Percentiles rank a stretch among this genome's conserved stretches.
These are phyloP conservation scores for Rutstroemia sp. DNA, from an alignment of 2,329 filamentous ascomycete genomes.

Conservation along the genomic window DNA sequence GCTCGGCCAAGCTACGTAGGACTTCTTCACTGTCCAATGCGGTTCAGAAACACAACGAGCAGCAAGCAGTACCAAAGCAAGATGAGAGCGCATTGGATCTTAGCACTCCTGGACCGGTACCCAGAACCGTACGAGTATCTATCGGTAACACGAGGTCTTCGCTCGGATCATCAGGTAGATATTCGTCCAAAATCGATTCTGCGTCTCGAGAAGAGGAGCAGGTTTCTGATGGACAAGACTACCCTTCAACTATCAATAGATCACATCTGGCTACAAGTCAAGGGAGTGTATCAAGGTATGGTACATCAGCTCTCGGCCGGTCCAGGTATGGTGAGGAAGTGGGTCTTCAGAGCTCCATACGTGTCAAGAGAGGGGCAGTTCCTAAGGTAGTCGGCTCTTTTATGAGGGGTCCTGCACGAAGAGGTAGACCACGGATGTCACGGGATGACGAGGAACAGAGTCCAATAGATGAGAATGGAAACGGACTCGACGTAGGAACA, in stretches of 20 bases:
- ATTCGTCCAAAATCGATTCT: conserved; percentile 21
- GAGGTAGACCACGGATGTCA: conserved; percentile 57
- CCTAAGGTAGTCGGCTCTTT: conserved; percentile 66
- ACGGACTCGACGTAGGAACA: conserved; percentile 26
- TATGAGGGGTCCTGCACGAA: conserved; percentile 69
- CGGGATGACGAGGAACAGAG: conserved; percentile 38
- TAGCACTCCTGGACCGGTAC: conserved; percentile 27
- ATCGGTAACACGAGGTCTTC: conserved; percentile 22
- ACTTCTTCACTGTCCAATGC: conserved; percentile 24
- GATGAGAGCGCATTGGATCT: conserved; percentile 26
- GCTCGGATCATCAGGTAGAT: conserved; percentile 23
- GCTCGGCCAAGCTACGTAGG: conserved; percentile 22
- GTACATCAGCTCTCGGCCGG: conserved; percentile 41
- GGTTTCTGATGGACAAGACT: conserved; percentile 21
- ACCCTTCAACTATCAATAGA: conserved; percentile 41
- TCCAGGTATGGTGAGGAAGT: conserved; percentile 53
- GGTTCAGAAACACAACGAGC: conserved; percentile 19
- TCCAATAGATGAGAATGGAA: conserved; percentile 28
- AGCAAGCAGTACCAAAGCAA: conserved; percentile 14
- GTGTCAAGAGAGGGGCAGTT: conserved; percentile 63
- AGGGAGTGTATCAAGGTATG: conserved; percentile 46
- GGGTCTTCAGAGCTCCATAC: conserved; percentile 64
- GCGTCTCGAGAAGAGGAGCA: conserved; percentile 18
- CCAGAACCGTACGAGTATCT: conserved; percentile 25
- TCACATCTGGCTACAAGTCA: conserved; percentile 40